phyloP scores from a whole-genome alignment of 352 stramenopile species.

The Globisporangium carolinianum region DNA sequence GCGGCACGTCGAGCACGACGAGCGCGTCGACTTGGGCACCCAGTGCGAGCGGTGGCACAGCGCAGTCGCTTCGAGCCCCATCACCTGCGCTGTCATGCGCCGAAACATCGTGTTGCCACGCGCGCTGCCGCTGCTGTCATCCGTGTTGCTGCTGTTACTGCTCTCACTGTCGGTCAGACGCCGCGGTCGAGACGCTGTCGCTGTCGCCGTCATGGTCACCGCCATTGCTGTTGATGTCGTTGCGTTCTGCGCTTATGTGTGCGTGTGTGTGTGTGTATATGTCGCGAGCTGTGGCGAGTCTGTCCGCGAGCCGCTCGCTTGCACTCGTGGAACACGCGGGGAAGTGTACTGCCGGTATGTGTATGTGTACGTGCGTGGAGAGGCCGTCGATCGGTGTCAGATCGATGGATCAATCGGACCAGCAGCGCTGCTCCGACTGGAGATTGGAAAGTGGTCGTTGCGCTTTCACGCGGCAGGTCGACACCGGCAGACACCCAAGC shows the following conservation, averaged over 20 bases:
- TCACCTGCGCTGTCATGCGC: conserved; percentile 50
- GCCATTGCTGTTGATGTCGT: background rate
- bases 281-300: background rate
- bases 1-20: conserved; percentile 57
- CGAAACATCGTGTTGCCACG: conserved; percentile 28
- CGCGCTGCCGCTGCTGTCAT: conserved; percentile 5
- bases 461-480: too few species aligned
- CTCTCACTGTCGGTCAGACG: conserved; percentile 4
- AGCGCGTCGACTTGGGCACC: conserved; percentile 65
- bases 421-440: too few species aligned
- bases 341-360: too few species aligned
- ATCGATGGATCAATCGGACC: too few species aligned
- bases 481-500: too few species aligned
- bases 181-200: background rate
- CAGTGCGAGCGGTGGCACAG: conserved; percentile 71
- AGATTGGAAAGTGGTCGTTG: too few species aligned
- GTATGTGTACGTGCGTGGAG: too few species aligned
- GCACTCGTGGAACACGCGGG: too few species aligned
- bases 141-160: background rate
- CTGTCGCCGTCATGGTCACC: conserved; percentile 1
- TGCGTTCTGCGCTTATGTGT: background rate
- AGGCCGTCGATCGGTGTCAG: too few species aligned
- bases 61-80: conserved; percentile 60
- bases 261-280: background rate
- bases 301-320: too few species aligned